A percentile compares a stretch with the other conserved stretches of the same genome.
phyloP scores from a whole-genome alignment of 805 yeast species.

The Saccharomycopsis synnaedendra region DNA sequence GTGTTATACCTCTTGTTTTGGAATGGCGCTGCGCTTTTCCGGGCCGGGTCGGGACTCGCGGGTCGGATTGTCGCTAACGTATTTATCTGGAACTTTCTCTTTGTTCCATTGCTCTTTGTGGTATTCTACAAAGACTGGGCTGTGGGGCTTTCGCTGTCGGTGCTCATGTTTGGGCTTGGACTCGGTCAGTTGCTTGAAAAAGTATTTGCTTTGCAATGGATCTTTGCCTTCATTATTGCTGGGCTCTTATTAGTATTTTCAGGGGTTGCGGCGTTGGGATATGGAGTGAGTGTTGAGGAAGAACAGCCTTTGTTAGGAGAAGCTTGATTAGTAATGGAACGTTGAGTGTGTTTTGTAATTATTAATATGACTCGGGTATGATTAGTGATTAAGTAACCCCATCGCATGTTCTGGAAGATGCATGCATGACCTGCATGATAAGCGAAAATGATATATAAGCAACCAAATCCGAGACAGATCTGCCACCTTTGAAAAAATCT shows the following conservation, averaged over 20 bases:
- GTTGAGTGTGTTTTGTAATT: background rate
- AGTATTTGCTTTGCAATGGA: slow-evolving; percentile 75
- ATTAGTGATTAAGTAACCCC: too few species aligned
- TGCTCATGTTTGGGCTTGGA: slow-evolving; percentile 54
- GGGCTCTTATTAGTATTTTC: slow-evolving; percentile 43
- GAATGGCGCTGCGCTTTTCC: slow-evolving; percentile 75
- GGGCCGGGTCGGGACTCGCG: slow-evolving; percentile 38
- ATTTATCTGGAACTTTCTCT: slow-evolving; percentile 65
- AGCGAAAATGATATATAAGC: too few species aligned
- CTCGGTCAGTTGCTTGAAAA: slow-evolving; percentile 59
- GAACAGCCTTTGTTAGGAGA: background rate
- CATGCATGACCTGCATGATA: too few species aligned
- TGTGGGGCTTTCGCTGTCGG: slow-evolving; percentile 46
- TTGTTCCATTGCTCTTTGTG: slow-evolving; percentile 50
- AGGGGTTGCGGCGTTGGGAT: slow-evolving; percentile 35
- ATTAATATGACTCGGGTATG: background rate
- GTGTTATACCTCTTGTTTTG: slow-evolving; percentile 62
- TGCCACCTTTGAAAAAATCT: too few species aligned
- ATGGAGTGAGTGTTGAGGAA: background rate
- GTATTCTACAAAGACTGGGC: slow-evolving; percentile 61
- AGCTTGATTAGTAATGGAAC: slow-evolving; percentile 4
- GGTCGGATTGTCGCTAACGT: slow-evolving; percentile 64
- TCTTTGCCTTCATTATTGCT: slow-evolving; percentile 62
- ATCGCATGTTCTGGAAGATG: too few species aligned
- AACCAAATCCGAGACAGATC: too few species aligned